Evolutionary conservation across 768 basidiomycete genomes (phyloP), one percentile per base, ranked within the genome.

Genomic region (Psilocybe cyanescens): DNA sequence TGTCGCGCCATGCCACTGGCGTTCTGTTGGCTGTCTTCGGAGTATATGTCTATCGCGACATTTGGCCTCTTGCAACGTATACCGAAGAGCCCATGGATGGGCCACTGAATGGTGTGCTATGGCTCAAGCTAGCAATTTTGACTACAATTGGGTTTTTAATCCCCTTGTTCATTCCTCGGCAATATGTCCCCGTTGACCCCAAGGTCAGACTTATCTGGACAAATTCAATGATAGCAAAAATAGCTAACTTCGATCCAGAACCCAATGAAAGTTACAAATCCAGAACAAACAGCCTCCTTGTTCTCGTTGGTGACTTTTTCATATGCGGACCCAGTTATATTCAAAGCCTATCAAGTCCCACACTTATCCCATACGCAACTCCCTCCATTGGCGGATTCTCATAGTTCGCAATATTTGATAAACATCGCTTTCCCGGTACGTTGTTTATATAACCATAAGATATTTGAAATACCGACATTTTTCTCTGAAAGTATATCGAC

Each of bases 331-430:
- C 76, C 78, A 2, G 69, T 83, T 28, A 74, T 89, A 24, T 78
- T 76, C 55, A 69, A 74, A 19, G 84, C 82, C 1, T 78, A 79
- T 60, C 70, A 75, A 9, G 69, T 80, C 28, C 67, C 78, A 6
- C 83, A 83, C 68, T 68, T 87, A 1, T 70, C 82, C 0, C 74
- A 77, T 51, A 84, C 88, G 46, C 69, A 85, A 48, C 74, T 89
- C 44, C 88, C 88, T 11, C 83, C 84, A 1, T 80, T 91, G 72
- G 83, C 84, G 4, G 87, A 89, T 62, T 84, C 84, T 58, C 88
- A 91, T 61, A 52, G 65, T 41, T 68, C 71, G 17, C 66, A 68
- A 17, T 28, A 67, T 55, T 56, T 77, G 9, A 70, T 68, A 31
- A 57, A 61, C 6, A 61, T 58, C 6, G 52, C 69, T 2, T 71